phyloP scores from a whole-genome alignment of 1,139 yeast species.

The Pichia sp. region DNA sequence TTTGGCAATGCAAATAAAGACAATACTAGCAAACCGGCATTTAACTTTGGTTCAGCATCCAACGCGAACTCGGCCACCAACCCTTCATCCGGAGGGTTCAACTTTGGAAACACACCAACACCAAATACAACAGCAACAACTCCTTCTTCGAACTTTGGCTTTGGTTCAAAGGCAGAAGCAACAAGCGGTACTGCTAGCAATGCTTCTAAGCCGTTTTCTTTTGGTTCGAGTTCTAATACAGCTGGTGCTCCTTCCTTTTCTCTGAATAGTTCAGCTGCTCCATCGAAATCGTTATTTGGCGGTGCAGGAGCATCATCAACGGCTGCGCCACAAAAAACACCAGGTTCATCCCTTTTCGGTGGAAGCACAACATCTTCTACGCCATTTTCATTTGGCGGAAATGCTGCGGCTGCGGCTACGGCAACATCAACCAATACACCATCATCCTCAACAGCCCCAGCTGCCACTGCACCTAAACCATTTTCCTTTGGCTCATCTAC shows the following conservation, averaged over 20 bases:
- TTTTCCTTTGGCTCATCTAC: slow-evolving; percentile 1
- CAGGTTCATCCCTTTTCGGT: not conserved
- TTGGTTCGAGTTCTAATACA: not conserved
- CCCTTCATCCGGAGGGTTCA: not conserved
- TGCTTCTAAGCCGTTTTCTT: not conserved
- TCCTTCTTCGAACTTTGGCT: not conserved
- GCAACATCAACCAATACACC: not conserved
- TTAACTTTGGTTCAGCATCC: not conserved
- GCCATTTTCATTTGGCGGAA: not conserved
- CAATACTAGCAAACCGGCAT: not conserved
- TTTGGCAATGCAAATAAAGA: slow-evolving; percentile 4
- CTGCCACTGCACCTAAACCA: not conserved
- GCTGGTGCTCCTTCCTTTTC: not conserved
- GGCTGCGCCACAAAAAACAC: not conserved
- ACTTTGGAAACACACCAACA: slow-evolving; percentile 2
- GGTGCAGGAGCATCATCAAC: not conserved
- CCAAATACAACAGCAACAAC: not conserved
- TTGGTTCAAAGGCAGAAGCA: not conserved
- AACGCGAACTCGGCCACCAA: slow-evolving; percentile 1
- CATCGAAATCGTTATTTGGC: not conserved
- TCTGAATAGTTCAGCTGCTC: not conserved
- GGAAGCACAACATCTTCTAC: slow-evolving; percentile 1
- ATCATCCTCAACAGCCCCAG: not conserved
- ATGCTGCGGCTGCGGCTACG: not conserved
- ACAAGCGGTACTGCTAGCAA: not conserved